Base-by-base conservation (phyloP, 192 early-diverging fungal species). In the Coemansia sp. region DNA sequence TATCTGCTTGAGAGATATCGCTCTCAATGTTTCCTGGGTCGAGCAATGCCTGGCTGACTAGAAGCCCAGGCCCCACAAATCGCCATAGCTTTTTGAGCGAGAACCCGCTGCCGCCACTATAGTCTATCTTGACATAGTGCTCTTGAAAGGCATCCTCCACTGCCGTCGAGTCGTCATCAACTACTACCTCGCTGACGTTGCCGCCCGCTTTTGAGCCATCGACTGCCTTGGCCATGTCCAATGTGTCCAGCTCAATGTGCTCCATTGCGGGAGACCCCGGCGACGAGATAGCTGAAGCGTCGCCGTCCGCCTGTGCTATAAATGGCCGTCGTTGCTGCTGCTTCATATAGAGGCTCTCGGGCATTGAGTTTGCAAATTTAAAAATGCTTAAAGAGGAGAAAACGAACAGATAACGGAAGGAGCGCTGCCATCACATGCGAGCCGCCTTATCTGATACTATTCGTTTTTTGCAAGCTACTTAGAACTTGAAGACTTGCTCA, bases 401-500 rank as follows among this genome's bases (percentile, higher is more conserved):
- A 55, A 33, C 23, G 50, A 1, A 1, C 10, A 33, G 14, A 61
- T 28, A 38, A n/a, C 48, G 21, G 43, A 33, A 35, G 25, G 25
- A 33, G 53, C 5, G 20, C 12, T 62, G 23, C 31, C n/a, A 36
- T 57, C 14, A 42, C 41, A 47, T 20, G 43, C 43, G 20, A 23
- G 18, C 18, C 41, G 16, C 16, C 31, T 31, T 52, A 55, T 63
- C 6, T 45, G 13, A n/a, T 25, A n/a, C 84, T n/a, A n/a, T n/a
- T n/a, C n/a, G n/a, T 81, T n/a, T n/a, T 42, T 18, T 1, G 31
- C 16, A 13, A 42, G 16, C 16, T 14, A n/a, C 0, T 25, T 55
- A 94, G 65, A 92, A 93, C 81, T 94, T 94, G 76, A 90, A 91
- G n/a, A 95, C 92, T 64, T 93, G 84, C 16, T 85, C 63, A 7